Evolutionary conservation across 2,329 filamentous ascomycete species (phyloP).

Genomic region (Scortechinia acanthostroma): DNA sequence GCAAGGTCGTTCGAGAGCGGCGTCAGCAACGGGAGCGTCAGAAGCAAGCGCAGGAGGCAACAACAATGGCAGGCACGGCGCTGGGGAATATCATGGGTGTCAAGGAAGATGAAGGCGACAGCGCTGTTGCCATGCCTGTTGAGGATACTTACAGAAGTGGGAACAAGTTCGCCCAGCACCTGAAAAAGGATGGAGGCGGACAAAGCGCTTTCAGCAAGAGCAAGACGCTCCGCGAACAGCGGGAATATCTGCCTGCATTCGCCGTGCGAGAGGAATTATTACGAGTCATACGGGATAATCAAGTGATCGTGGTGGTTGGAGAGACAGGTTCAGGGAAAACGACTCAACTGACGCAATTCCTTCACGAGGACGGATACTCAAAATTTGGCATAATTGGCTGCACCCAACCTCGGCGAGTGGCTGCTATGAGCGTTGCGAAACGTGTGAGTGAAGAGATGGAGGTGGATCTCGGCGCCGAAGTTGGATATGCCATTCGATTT

Average conservation of each 20-base stretch:
- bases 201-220: slow-evolving; percentile 58
- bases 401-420: slow-evolving; percentile 1
- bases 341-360: slow-evolving; percentile 63
- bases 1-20: slow-evolving; percentile 57
- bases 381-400: slow-evolving; percentile 23
- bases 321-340: slow-evolving; percentile 68
- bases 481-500: slow-evolving; percentile 67
- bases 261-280: slow-evolving; percentile 62
- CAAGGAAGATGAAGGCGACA: slow-evolving; percentile 55
- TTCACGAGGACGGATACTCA: slow-evolving; percentile 62
- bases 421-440: slow-evolving; percentile 1
- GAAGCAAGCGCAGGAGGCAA: slow-evolving; percentile 65
- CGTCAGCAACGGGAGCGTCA: slow-evolving; percentile 61
- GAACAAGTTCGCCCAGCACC: slow-evolving; percentile 56
- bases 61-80: slow-evolving; percentile 56
- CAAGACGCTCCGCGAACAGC: slow-evolving; percentile 58
- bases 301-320: slow-evolving; percentile 61
- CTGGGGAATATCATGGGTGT: slow-evolving; percentile 63
- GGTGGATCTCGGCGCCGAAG: slow-evolving; percentile 42
- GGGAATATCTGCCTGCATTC: slow-evolving; percentile 63
- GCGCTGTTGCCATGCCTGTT: slow-evolving; percentile 46
- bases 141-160: slow-evolving; percentile 43
- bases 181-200: slow-evolving; percentile 50
- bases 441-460: slow-evolving; percentile 2
- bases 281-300: slow-evolving; percentile 62